Evolutionary conservation across 2,329 filamentous ascomycete species (phyloP).

Genomic region (Aspergillus spinulosporus): DNA sequence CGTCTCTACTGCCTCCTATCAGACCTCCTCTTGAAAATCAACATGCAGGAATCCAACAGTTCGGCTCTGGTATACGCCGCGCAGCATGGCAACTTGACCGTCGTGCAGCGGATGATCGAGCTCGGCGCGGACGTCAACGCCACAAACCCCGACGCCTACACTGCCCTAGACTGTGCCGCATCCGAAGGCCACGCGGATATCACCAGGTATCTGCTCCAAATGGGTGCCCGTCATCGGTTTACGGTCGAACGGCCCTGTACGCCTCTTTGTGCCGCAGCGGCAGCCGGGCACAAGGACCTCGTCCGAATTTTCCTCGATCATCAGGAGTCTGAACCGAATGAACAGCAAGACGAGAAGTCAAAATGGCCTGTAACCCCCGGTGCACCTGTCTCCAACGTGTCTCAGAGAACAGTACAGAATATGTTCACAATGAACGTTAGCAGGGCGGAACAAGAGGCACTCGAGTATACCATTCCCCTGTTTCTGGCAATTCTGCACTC

Average conservation of each 20-base stretch:
- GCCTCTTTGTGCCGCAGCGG: background rate
- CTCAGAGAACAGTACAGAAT: background rate
- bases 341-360: background rate
- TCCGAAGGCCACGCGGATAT: background rate
- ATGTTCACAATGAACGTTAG: background rate
- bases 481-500: background rate
- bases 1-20: background rate
- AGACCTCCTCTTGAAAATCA: background rate
- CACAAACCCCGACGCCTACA: background rate
- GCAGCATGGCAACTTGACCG: background rate
- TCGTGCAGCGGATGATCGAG: background rate
- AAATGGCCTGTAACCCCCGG: background rate
- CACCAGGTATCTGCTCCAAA: background rate
- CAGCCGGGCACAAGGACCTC: background rate
- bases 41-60: background rate
- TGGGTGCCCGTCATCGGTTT: background rate
- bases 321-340: background rate
- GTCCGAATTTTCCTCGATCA: background rate
- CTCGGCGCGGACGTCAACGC: background rate
- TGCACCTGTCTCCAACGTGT: background rate
- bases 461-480: conserved; percentile 3
- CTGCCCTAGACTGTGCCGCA: background rate
- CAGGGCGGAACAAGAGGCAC: background rate
- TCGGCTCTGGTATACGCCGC: background rate
- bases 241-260: background rate